A percentile compares a stretch with the other conserved stretches of the same genome.
Evolutionary conservation across 192 early-diverging fungal species (phyloP).

Genomic region (Entomortierella beljakovae): DNA sequence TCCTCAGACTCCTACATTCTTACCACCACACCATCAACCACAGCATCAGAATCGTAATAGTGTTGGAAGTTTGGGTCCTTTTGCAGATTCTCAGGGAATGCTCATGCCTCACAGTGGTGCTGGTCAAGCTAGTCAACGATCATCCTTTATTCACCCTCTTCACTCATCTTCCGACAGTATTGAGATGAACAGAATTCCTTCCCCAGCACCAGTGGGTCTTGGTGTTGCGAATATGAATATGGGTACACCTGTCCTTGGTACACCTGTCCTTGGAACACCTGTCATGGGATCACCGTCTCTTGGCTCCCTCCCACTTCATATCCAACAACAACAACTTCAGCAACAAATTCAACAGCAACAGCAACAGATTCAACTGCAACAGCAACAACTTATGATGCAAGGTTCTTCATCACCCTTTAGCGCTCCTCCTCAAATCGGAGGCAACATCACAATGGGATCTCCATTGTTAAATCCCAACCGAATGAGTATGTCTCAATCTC

Average conservation of each 20-base stretch:
- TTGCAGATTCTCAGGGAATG: slow-evolving; percentile 43
- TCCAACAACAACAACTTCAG: slow-evolving; percentile 19
- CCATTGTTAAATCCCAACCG: slow-evolving; percentile 24
- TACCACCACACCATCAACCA: slow-evolving; percentile 15
- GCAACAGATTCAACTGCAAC: slow-evolving; percentile 15
- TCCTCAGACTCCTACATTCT: slow-evolving; percentile 7
- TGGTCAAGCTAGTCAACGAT: neutral
- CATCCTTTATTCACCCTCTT: slow-evolving; percentile 11
- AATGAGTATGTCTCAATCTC: slow-evolving; percentile 14
- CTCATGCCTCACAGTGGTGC: slow-evolving; percentile 12
- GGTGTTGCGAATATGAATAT: slow-evolving; percentile 19
- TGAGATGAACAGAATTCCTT: slow-evolving; percentile 38
- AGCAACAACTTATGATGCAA: neutral
- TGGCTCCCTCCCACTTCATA: neutral
- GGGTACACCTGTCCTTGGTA: slow-evolving; percentile 22
- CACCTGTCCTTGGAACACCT: slow-evolving; percentile 5
- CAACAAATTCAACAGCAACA: slow-evolving; percentile 15
- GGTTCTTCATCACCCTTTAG: slow-evolving; percentile 8
- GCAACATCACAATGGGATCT: slow-evolving; percentile 23
- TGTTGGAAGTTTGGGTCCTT: slow-evolving; percentile 14
- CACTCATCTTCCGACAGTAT: slow-evolving; percentile 17
- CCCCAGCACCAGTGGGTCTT: slow-evolving; percentile 30
- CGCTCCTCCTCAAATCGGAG: neutral
- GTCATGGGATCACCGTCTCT: slow-evolving; percentile 3
- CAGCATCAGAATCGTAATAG: slow-evolving; percentile 7